These are phyloP conservation scores for Hyaloscypha hepaticicola DNA, from an alignment of 495 filamentous ascomycete species.

Conservation along the genomic window DNA sequence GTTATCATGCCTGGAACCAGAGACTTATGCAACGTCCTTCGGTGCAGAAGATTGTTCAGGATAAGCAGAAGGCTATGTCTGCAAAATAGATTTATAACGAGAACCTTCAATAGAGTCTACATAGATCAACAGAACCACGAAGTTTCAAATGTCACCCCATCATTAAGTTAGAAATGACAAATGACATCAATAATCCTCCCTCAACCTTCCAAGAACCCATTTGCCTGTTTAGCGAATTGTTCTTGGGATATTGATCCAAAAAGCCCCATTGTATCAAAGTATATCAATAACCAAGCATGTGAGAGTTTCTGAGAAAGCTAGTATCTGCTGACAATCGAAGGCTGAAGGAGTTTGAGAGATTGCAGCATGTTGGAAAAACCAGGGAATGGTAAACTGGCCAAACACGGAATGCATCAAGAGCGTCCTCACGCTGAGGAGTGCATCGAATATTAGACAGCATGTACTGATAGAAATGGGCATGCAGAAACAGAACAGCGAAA, in stretches of 20 bases:
- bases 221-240: background rate
- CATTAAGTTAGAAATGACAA: background rate
- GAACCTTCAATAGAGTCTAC: background rate
- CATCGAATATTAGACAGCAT: background rate
- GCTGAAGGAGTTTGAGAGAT: conserved; percentile 6
- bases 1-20: conserved; percentile 32
- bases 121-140: background rate
- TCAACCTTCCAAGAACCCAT: background rate
- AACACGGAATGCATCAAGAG: background rate
- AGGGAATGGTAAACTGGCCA: conserved; percentile 7
- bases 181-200: background rate
- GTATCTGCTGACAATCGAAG: background rate
- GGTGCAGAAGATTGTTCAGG: conserved; percentile 37
- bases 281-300: background rate
- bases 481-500: background rate
- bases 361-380: conserved; percentile 8
- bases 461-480: background rate
- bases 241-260: background rate
- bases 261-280: background rate
- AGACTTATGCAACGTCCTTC: conserved; percentile 36
- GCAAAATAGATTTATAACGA: background rate
- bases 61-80: conserved; percentile 12
- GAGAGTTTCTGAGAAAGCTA: background rate
- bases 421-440: conserved; percentile 9
- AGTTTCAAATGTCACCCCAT: background rate